These are phyloP conservation scores for Epichloe scottii DNA, from an alignment of 2,329 filamentous ascomycete genomes.

Conservation along the genomic window DNA sequence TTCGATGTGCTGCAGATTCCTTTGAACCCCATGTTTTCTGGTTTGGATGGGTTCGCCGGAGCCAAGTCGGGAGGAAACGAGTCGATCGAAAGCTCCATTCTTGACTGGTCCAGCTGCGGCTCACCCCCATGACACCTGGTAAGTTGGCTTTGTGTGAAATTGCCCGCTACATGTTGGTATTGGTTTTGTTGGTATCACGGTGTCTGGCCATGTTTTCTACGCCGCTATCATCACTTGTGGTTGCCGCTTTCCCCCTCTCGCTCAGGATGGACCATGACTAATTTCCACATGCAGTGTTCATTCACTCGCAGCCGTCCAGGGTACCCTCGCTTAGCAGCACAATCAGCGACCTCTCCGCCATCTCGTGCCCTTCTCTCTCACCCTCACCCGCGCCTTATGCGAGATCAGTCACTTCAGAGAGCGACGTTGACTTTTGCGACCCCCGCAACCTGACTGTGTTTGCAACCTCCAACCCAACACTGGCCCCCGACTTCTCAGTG, in stretches of 20 bases:
- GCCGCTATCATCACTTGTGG: not conserved
- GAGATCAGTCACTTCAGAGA: conserved; percentile 53
- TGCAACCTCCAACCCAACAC: conserved; percentile 34
- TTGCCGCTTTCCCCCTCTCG: not conserved
- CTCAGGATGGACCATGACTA: conserved; percentile 18
- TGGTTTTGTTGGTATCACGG: not conserved
- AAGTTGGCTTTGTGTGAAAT: conserved; percentile 30
- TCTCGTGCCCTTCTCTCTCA: conserved; percentile 73
- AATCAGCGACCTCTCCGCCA: conserved; percentile 60
- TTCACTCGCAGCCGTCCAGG: conserved; percentile 32
- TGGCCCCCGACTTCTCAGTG: conserved; percentile 52
- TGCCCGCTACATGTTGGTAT: not conserved
- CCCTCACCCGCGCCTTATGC: conserved; percentile 76
- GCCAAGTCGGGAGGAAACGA: conserved; percentile 61
- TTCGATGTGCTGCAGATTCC: conserved; percentile 72
- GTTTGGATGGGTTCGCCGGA: conserved; percentile 49
- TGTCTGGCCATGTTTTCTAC: not conserved
- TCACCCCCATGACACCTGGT: conserved; percentile 91
- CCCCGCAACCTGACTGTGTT: conserved; percentile 76
- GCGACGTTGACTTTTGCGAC: conserved; percentile 78
- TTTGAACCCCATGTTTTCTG: conserved; percentile 65
- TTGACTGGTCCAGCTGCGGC: conserved; percentile 64
- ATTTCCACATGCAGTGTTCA: conserved; percentile 32
- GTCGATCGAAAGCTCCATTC: conserved; percentile 58
- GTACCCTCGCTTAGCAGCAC: conserved; percentile 49